Base-by-base conservation (phyloP, 352 stramenopile genomes). In the Phytophthora melonis region DNA sequence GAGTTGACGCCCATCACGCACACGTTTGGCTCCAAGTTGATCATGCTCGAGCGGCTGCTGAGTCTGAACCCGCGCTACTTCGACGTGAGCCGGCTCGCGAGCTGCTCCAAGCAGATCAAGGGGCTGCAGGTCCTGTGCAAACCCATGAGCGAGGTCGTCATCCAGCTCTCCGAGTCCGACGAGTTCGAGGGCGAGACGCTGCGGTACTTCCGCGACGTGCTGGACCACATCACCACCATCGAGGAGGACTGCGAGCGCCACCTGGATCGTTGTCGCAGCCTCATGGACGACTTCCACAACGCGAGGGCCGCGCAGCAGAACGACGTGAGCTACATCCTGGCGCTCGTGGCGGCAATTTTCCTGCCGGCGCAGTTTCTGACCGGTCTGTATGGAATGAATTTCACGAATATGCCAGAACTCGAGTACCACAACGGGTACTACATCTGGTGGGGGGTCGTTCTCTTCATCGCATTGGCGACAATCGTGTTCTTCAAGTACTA, bases 311-410 rank as follows among this genome's bases (percentile, higher is more conserved):
- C 79, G 6, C 80, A 89, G 43, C 86, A 94, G 69, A 93, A 83
- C 72, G 83, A 93, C 32, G 87, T 94, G 65, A 94, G 85, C 63
- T 95, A 92, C 68, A 77, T 87, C 32, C 69, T 97, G n/a, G 89
- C 91, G 36, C 70, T 97, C 6, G 86, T 97, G 3, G 88, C 90
- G 2, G 87, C 91, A 0, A 84, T 95, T 39, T 95, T 94, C 45
- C 67, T 97, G n/a, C 91, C 91, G 3, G 89, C 86, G 3, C 89
- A 96, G 68, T 96, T 97, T 71, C 96, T 30, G 23, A 25, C 23
- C 23, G 23, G 88, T 2, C 71, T 97, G 16, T 96, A 96, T 64
- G 91, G 91, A 52, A 97, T 97, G 91, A 97, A 97, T 82, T 97
- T 97, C 70, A 80, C 82, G 32, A 80, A 90, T 63, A 97, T 97